phyloP scores from a whole-genome alignment of 140 eudicot genomes.

The Bidens hawaiensis region DNA sequence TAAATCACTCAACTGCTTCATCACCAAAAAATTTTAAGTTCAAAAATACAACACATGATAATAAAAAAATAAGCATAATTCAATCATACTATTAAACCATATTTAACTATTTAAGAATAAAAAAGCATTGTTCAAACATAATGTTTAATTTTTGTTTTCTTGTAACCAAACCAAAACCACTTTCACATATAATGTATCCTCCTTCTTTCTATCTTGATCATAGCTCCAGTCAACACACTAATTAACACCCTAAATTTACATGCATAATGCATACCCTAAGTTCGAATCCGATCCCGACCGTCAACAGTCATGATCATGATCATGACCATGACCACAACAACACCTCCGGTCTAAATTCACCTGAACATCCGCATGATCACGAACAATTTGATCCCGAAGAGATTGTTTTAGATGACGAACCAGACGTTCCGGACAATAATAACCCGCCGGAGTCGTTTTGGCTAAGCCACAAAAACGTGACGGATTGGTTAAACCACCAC shows the following conservation, averaged over 20 bases:
- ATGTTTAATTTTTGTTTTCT: constrained; percentile 3
- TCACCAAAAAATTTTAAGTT: too few species aligned
- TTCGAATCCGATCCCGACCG: constrained; percentile 5
- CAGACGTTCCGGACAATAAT: constrained; percentile 1
- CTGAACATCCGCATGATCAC: not conserved
- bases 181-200: constrained; percentile 12
- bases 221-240: not conserved
- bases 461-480: constrained; percentile 41
- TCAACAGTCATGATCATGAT: not conserved
- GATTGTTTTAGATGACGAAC: constrained; percentile 12
- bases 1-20: too few species aligned
- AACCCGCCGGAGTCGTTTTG: constrained; percentile 65
- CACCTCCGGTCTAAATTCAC: not conserved
- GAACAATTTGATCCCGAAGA: not conserved
- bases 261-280: constrained; percentile 36
- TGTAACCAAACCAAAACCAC: constrained; percentile 5
- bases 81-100: not conserved
- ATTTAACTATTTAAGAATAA: too few species aligned
- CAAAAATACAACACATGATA: too few species aligned
- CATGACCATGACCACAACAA: not conserved
- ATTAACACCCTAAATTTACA: too few species aligned
- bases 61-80: too few species aligned
- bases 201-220: too few species aligned
- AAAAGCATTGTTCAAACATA: not conserved
- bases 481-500: constrained; percentile 51